Base-by-base conservation (phyloP, 345 rosid genomes). In the Balakata baccata region DNA sequence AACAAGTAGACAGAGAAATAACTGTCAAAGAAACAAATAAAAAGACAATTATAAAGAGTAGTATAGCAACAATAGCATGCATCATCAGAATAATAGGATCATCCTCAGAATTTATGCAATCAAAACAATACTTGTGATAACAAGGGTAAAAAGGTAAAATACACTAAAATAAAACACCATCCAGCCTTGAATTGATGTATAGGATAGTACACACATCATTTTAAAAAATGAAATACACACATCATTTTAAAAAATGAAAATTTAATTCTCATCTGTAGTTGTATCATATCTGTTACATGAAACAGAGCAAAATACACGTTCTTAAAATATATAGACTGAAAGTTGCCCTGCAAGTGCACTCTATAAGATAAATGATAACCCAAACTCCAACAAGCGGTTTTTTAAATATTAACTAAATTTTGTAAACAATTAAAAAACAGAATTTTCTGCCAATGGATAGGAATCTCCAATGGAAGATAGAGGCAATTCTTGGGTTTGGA, bases 1-100 rank as follows among this genome's bases (percentile, higher is more conserved):
- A 61, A 79, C 37, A 78, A 60, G 53, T 68, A 78, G 38, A 70
- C 51, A 78, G 49, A 81, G 67, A 82, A 47, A 69, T 43, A 74
- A 74, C 43, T 46, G 34, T 79, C 74, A 65, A 72, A 77, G 70
- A 70, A 70, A n/a, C 57, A 52, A 23, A 54, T 46, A 68, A 53
- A 41, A 25, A 20, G 39, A 38, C 23, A 61, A 57, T 25, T 18
- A 51, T 58, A 67, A 66, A 47, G 69, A 75, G 54, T 17, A 38
- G 23, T 53, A 70, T 25, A 39, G 39, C 23, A 77, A 63, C 49
- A 71, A 45, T 18, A 59, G 34, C 14, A 59, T 47, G 47, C 23
- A 12, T 47, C 25, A 62, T 60, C 39, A 72, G 12, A 50, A 72
- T 46, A 17, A 17, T 29, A 51, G 11, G 20, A 66, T 13, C 39